phyloP scores from a whole-genome alignment of 768 basidiomycete genomes.

The Lactifluus hygrophoroides region DNA sequence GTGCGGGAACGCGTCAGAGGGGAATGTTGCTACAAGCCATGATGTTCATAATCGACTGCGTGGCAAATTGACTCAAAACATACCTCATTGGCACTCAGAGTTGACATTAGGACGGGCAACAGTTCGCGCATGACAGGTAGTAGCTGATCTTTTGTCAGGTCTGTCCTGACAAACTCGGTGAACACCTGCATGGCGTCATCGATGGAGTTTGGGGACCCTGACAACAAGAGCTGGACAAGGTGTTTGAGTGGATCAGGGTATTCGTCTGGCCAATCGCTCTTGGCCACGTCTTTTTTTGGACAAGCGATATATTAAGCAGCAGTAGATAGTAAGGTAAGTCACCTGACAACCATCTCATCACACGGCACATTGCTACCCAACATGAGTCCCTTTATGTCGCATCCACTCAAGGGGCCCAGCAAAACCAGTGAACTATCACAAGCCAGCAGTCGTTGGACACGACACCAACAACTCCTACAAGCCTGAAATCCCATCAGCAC shows the following conservation, averaged over 20 bases:
- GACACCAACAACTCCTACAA: too few relatives aligned
- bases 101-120: conserved; percentile 73
- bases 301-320: too few relatives aligned
- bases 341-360: too few relatives aligned
- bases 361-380: too few relatives aligned
- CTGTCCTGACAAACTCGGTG: conserved; percentile 88
- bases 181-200: conserved; percentile 97
- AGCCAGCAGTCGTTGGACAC: too few relatives aligned
- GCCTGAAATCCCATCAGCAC: too few relatives aligned
- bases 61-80: conserved; percentile 13
- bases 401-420: too few relatives aligned
- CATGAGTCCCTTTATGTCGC: too few relatives aligned
- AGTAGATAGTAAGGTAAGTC: too few relatives aligned
- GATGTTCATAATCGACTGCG: background rate
- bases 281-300: too few relatives aligned
- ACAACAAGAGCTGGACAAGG: conserved; percentile 70
- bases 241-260: conserved; percentile 78
- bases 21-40: conserved; percentile 56
- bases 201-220: conserved; percentile 61
- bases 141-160: conserved; percentile 91
- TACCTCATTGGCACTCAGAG: conserved; percentile 73
- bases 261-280: conserved; percentile 94
- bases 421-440: too few relatives aligned
- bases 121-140: conserved; percentile 85
- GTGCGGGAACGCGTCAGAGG: conserved; percentile 78